Percentiles rank a stretch among this genome's conserved stretches.
These are phyloP conservation scores for Stagonosporopsis chrysanthemi DNA, from an alignment of 2,329 filamentous ascomycete genomes.

Conservation along the genomic window DNA sequence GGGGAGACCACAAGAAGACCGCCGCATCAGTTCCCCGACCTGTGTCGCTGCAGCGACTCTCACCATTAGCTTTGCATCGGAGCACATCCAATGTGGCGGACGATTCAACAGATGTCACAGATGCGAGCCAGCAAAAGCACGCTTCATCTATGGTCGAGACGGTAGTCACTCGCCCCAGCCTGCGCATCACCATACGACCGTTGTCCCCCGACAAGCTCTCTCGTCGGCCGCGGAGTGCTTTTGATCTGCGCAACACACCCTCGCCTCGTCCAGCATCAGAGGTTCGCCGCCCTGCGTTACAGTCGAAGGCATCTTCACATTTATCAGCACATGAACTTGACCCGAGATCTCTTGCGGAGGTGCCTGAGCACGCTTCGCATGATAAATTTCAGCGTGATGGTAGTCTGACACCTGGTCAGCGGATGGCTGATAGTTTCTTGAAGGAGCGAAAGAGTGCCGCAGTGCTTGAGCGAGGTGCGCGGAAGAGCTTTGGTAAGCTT, in stretches of 20 bases:
- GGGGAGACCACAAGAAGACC: neutral
- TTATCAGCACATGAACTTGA: slow-evolving; percentile 29
- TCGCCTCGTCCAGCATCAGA: slow-evolving; percentile 17
- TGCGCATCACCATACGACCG: slow-evolving; percentile 28
- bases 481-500: neutral
- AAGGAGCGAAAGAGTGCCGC: slow-evolving; percentile 22
- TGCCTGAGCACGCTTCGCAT: neutral
- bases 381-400: slow-evolving; percentile 22
- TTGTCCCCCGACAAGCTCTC: slow-evolving; percentile 32
- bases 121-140: slow-evolving; percentile 2
- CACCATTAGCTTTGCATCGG: slow-evolving; percentile 18
- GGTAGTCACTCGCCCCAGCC: slow-evolving; percentile 20
- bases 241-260: slow-evolving; percentile 36
- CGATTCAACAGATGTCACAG: slow-evolving; percentile 22
- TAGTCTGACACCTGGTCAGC: slow-evolving; percentile 35
- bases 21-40: slow-evolving; percentile 3
- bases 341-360: slow-evolving; percentile 9
- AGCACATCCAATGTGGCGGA: slow-evolving; percentile 24
- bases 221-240: slow-evolving; percentile 42
- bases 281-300: slow-evolving; percentile 8
- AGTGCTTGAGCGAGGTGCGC: slow-evolving; percentile 11
- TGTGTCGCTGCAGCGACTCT: slow-evolving; percentile 28
- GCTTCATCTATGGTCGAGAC: slow-evolving; percentile 5
- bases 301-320: slow-evolving; percentile 19
- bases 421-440: slow-evolving; percentile 40